phyloP scores from a whole-genome alignment of 2,329 filamentous ascomycete species.

The Cladosporium sp. region DNA sequence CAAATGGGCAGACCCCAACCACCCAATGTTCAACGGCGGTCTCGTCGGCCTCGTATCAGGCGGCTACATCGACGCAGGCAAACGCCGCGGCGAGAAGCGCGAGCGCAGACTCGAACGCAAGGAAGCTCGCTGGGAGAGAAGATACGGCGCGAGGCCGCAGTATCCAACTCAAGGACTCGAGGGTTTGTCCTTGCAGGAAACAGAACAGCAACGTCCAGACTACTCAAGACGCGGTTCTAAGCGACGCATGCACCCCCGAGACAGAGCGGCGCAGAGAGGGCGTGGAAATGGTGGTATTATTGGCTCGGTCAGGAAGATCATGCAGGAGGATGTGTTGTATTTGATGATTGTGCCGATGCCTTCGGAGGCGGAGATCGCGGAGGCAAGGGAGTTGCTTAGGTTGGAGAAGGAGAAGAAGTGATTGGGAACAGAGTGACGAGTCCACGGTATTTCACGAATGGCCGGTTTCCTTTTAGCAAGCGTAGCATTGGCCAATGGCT shows the following conservation, averaged over 20 bases:
- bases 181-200: neutral
- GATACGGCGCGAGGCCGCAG: conserved; percentile 12
- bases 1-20: conserved; percentile 55
- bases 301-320: conserved; percentile 26
- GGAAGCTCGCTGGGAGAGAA: conserved; percentile 20
- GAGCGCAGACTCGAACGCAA: conserved; percentile 24
- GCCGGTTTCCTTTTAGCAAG: neutral
- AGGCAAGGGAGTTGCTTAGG: conserved; percentile 28
- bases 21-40: conserved; percentile 53
- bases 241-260: neutral
- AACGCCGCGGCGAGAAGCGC: conserved; percentile 1
- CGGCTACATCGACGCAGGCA: conserved; percentile 42
- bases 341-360: conserved; percentile 57
- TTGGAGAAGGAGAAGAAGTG: conserved; percentile 15
- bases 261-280: neutral
- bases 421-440: neutral
- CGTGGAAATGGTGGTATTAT: conserved; percentile 4
- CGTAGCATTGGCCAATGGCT: neutral
- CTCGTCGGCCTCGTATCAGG: conserved; percentile 52
- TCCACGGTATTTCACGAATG: neutral
- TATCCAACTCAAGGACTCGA: neutral
- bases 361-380: conserved; percentile 45
- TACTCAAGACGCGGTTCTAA: neutral
- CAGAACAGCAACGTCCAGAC: neutral
- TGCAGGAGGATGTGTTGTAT: conserved; percentile 50